A percentile compares a stretch with the other conserved stretches of the same genome.
Conservation (phyloP, 495 filamentous ascomycete species). For the Aspergillus baeticus region DNA sequence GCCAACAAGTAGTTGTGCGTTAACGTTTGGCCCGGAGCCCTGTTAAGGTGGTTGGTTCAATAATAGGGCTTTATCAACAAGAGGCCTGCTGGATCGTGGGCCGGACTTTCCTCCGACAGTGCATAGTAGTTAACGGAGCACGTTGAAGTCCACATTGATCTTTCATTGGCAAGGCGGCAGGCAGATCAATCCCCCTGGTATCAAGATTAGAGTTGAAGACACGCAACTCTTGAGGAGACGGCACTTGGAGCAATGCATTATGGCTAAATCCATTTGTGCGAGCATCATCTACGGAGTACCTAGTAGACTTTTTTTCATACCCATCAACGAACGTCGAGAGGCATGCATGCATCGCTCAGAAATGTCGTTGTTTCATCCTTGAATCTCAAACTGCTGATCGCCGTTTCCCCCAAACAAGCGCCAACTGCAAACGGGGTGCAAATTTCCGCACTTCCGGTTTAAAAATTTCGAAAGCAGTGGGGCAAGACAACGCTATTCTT, state of each 20-base stretch:
- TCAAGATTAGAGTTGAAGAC: too few relatives aligned
- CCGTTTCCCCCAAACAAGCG: constrained; percentile 1
- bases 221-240: too few relatives aligned
- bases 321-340: not conserved
- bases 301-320: not conserved
- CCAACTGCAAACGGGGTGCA: constrained; percentile 5
- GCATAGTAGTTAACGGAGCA: not conserved
- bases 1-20: not conserved
- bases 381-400: constrained; percentile 15
- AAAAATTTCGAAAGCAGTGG: not conserved
- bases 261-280: too few relatives aligned
- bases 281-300: too few relatives aligned
- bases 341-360: constrained; percentile 1
- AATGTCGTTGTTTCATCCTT: constrained; percentile 9
- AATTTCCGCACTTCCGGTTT: not conserved
- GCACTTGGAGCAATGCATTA: too few relatives aligned
- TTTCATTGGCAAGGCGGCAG: too few relatives aligned
- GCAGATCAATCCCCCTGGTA: too few relatives aligned
- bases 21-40: not conserved
- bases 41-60: not conserved
- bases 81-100: not conserved
- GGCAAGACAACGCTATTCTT: not conserved
- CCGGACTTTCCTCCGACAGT: not conserved
- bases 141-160: too few relatives aligned
- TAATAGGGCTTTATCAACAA: not conserved